These are phyloP conservation scores for Saturnispora gosingensis DNA, from an alignment of 805 yeast species.

Conservation along the genomic window DNA sequence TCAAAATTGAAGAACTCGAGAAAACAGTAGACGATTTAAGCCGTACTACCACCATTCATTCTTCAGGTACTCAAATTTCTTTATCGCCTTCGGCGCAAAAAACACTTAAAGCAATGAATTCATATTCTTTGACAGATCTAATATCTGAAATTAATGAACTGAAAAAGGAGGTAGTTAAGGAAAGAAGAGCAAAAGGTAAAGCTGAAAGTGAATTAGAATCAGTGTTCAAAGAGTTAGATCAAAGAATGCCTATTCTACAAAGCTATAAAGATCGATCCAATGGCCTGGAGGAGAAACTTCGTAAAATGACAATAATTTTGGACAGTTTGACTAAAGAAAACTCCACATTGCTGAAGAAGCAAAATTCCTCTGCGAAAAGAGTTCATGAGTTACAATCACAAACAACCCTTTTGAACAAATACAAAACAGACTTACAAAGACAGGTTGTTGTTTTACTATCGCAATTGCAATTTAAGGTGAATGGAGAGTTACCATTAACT, in stretches of 20 bases:
- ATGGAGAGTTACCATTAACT: conserved; percentile 52
- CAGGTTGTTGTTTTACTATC: conserved; percentile 72
- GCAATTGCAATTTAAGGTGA: conserved; percentile 50
- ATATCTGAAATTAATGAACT: conserved; percentile 55
- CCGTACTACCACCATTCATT: conserved; percentile 13
- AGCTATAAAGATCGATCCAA: conserved; percentile 54
- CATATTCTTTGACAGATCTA: conserved; percentile 56
- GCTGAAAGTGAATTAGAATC: conserved; percentile 63
- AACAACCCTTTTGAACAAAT: conserved; percentile 39
- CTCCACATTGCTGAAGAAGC: conserved; percentile 13
- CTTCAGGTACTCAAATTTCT: conserved; percentile 8
- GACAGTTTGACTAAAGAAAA: conserved; percentile 45
- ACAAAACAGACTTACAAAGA: conserved; percentile 64
- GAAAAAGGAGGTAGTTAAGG: conserved; percentile 58
- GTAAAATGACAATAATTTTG: conserved; percentile 44
- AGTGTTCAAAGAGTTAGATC: conserved; percentile 68
- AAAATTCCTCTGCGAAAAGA: conserved; percentile 22
- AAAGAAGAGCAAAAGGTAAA: conserved; percentile 59
- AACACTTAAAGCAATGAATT: conserved; percentile 34
- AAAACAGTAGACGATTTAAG: conserved; percentile 35
- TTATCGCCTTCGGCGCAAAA: conserved; percentile 41
- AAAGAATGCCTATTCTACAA: conserved; percentile 65
- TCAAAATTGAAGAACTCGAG: conserved; percentile 35
- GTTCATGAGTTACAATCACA: conserved; percentile 39
- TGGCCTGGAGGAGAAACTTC: conserved; percentile 45